Base-by-base conservation (phyloP, 192 early-diverging fungal species). In the Entomortierella parvispora region DNA sequence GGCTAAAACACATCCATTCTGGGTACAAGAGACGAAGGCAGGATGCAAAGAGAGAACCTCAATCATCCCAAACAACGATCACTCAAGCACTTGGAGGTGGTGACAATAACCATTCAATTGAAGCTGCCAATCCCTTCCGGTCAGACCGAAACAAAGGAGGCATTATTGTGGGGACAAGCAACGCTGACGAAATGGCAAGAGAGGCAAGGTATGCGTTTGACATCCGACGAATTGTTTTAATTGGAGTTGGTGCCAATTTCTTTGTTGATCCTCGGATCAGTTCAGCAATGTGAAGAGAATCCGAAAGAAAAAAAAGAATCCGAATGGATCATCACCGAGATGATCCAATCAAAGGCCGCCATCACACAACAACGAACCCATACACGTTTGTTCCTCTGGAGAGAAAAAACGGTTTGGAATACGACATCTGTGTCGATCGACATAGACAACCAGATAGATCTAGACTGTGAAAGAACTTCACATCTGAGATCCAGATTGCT, bases 221-320 rank as follows among this genome's bases (percentile, higher is more conserved):
- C 75, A 80, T 80, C 79, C 79, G 75, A 83, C 71, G 80, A 83
- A 83, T 81, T 55, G 54, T 78, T 84, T 84, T 81, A 53, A 71
- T 80, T 80, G 68, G 63, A 87, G 61, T 59, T 77, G 58, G 61
- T 43, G 54, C 61, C 56, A 47, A 29, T 68, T 33, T 43, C 23
- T 37, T 67, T 68, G 43, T 29, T 49, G 43, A 26, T 32, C 23
- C 28, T 26, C n/a, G n/a, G n/a, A n/a, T n/a, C n/a, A n/a, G n/a
- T n/a, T n/a, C n/a, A n/a, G n/a, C n/a, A n/a, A n/a, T n/a, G n/a
- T n/a, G n/a, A n/a, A n/a, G n/a, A n/a, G n/a, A n/a, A n/a, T n/a
- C n/a, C n/a, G n/a, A n/a, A n/a, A n/a, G 23, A 18, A 14, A 15
- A 60, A 28, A 43, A 34, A 28, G 6, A 46, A 17, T 45, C 20